phyloP scores from a whole-genome alignment of 1,284 basidiomycete genomes.

The Apiotrichum mycotoxinovorans region DNA sequence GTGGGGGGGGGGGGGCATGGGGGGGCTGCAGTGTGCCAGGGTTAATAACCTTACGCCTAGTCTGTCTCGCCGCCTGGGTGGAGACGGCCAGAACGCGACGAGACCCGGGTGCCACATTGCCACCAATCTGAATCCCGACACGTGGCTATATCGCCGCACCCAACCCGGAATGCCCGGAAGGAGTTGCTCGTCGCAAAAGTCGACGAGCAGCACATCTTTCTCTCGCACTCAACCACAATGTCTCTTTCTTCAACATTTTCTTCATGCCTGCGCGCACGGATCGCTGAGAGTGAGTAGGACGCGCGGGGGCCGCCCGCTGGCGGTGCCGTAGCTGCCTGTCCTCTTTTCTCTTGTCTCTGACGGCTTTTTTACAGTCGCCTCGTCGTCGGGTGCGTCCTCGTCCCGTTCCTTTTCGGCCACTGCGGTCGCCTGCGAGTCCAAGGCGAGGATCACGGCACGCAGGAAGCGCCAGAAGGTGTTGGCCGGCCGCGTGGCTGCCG shows the following conservation, averaged over 20 bases:
- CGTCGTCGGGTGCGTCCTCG: background rate
- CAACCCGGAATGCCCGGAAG: no score
- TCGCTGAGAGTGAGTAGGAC: constrained; percentile 3
- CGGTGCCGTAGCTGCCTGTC: background rate
- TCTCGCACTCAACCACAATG: constrained; percentile 4
- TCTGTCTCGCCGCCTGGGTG: no score
- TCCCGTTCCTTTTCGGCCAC: constrained; percentile 3
- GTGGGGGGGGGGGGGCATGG: no score
- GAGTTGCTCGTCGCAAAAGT: constrained; percentile 1
- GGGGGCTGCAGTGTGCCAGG: no score
- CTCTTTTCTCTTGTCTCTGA: background rate
- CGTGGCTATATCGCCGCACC: constrained; percentile 6
- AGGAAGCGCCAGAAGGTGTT: constrained; percentile 18
- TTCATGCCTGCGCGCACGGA: constrained; percentile 1
- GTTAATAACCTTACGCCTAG: no score
- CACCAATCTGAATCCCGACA: background rate
- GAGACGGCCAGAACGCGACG: no score
- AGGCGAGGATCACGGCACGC: constrained; percentile 12
- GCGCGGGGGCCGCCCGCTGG: background rate
- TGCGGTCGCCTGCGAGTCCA: constrained; percentile 9
- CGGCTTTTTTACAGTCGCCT: background rate
- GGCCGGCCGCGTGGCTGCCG: constrained; percentile 1
- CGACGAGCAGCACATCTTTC: background rate
- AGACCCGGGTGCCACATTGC: background rate
- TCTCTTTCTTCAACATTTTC: constrained; percentile 1